Conservation (phyloP, 2,329 filamentous ascomycete species). For the Trichophyton benhamiae region DNA sequence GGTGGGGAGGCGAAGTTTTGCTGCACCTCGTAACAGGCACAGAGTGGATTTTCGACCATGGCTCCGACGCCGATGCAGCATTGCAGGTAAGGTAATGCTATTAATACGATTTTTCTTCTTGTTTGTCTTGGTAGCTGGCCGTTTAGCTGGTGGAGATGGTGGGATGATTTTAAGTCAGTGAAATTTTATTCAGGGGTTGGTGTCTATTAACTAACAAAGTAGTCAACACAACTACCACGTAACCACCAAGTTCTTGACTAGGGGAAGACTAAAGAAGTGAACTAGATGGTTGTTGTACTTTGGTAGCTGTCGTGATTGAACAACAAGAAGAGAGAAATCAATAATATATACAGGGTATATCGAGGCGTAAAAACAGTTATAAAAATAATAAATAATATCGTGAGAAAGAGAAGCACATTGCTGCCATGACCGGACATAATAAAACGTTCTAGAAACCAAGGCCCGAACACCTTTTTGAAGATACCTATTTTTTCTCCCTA, state of each 20-base stretch:
- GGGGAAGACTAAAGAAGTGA: too few relatives aligned
- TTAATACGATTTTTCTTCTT: too few relatives aligned
- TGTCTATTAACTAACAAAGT: too few relatives aligned
- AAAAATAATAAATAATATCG: too few relatives aligned
- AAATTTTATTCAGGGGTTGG: too few relatives aligned
- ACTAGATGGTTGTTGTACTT: too few relatives aligned
- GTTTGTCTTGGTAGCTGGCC: neutral
- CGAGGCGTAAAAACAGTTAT: neutral
- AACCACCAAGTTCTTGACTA: too few relatives aligned
- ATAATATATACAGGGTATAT: constrained; percentile 2
- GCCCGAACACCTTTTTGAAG: neutral
- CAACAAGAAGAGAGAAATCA: neutral
- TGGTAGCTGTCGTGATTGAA: neutral
- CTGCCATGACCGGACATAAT: neutral
- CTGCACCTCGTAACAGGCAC: neutral
- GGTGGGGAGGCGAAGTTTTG: neutral
- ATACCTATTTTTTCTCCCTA: neutral
- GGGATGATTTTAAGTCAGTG: neutral
- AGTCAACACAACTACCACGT: neutral
- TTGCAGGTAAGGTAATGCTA: neutral
- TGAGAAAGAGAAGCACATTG: neutral
- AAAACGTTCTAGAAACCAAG: neutral
- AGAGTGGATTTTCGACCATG: neutral
- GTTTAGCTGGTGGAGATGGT: neutral
- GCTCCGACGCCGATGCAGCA: neutral